Evolutionary conservation across 345 rosid genomes (phyloP).

Genomic region (Trapa incisa): DNA sequence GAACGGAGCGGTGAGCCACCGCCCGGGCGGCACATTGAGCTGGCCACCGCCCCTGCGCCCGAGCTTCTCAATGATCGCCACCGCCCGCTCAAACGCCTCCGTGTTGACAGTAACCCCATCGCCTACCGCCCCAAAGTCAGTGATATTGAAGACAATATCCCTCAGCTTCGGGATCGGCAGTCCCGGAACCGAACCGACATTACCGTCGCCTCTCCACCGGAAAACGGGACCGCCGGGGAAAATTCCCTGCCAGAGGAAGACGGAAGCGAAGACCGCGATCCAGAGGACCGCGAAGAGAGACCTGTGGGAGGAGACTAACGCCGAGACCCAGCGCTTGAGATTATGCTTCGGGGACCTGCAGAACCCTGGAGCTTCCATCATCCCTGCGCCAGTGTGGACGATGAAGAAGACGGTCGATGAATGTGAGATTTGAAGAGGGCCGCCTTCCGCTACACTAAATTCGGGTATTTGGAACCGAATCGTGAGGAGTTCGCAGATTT

Average conservation of each 20-base stretch:
- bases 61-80: conserved; percentile 59
- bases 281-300: conserved; percentile 66
- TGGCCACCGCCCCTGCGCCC: conserved; percentile 70
- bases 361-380: conserved; percentile 44
- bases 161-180: conserved; percentile 47
- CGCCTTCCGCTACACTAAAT: not conserved
- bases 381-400: conserved; percentile 1
- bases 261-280: conserved; percentile 68
- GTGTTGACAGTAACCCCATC: conserved; percentile 78
- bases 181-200: conserved; percentile 19
- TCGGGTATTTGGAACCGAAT: not conserved
- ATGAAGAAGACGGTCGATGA: too few species aligned
- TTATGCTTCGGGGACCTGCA: conserved; percentile 46
- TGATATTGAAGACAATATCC: conserved; percentile 57
- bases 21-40: conserved; percentile 90
- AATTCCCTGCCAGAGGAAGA: conserved; percentile 70
- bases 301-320: conserved; percentile 55
- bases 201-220: conserved; percentile 17
- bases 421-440: not conserved
- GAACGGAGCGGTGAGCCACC: conserved; percentile 93
- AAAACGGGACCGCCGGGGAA: conserved; percentile 28
- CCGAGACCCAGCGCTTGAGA: conserved; percentile 41
- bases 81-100: conserved; percentile 79
- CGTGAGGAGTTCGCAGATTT: not conserved
- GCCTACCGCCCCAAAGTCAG: conserved; percentile 85